These are phyloP conservation scores for Chlorella vulgaris DNA, from an alignment of 139 green algal genomes.

Conservation along the genomic window DNA sequence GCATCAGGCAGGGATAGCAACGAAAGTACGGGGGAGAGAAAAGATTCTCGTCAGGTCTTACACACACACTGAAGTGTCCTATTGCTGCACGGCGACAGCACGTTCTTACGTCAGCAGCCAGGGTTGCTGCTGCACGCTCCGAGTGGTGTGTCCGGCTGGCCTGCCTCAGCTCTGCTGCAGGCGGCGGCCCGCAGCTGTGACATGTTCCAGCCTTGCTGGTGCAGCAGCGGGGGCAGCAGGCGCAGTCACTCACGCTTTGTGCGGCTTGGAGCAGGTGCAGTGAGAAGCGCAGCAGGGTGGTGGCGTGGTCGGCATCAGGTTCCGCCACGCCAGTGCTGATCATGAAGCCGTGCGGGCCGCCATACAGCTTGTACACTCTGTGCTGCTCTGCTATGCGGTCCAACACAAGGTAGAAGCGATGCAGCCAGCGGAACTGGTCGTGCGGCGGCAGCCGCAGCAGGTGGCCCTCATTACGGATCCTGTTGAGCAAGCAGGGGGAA, in stretches of 20 bases:
- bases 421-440: slow-evolving; percentile 30
- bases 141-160: too few species aligned
- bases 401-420: slow-evolving; percentile 31
- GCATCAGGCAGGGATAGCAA: neutral
- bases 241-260: neutral
- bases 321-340: slow-evolving; percentile 13
- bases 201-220: too few species aligned
- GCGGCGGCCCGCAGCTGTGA: too few species aligned
- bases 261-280: slow-evolving; percentile 13
- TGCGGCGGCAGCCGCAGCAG: neutral
- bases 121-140: too few species aligned
- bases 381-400: slow-evolving; percentile 31
- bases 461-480: slow-evolving; percentile 16
- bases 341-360: slow-evolving; percentile 23
- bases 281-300: slow-evolving; percentile 29
- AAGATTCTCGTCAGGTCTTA: too few species aligned
- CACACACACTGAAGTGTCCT: too few species aligned
- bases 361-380: slow-evolving; percentile 33
- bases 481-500: neutral
- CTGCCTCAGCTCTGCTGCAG: too few species aligned
- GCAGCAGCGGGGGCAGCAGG: neutral
- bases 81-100: too few species aligned
- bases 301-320: slow-evolving; percentile 8
- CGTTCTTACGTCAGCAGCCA: too few species aligned
- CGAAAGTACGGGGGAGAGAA: neutral